Conservation (phyloP, 148 eudicot genomes). For the Rheum nobile region DNA sequence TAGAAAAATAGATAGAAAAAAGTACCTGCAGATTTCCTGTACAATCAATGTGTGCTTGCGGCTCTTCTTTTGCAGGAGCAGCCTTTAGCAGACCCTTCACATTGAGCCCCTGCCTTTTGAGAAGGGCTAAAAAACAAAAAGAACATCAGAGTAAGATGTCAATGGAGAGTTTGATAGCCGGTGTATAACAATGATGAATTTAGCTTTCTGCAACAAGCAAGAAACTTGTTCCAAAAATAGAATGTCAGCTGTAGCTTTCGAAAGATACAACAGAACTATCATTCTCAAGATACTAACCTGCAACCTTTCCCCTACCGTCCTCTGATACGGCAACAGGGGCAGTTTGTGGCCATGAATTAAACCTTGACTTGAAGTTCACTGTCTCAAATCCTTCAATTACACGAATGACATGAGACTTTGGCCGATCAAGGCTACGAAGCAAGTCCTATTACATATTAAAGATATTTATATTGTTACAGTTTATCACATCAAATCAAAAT, state of each 20-base stretch:
- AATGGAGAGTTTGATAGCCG: not conserved
- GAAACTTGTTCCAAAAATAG: not conserved
- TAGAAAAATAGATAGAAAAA: not conserved
- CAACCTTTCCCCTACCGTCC: constrained; percentile 96
- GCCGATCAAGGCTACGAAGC: constrained; percentile 48
- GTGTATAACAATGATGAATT: not conserved
- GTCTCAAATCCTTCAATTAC: constrained; percentile 86
- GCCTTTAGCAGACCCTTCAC: constrained; percentile 93
- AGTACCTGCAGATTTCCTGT: constrained; percentile 92
- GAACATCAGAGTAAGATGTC: not conserved
- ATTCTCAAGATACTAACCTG: constrained; percentile 43
- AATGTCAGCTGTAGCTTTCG: not conserved
- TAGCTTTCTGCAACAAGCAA: not conserved
- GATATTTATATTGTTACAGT: not conserved
- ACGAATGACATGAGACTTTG: constrained; percentile 65
- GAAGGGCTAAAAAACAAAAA: constrained; percentile 53
- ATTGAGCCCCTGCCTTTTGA: constrained; percentile 91
- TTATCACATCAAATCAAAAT: constrained; percentile 1
- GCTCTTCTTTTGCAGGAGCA: constrained; percentile 78
- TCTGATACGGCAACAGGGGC: constrained; percentile 59
- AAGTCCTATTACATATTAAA: constrained; percentile 36
- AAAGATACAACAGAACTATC: not conserved
- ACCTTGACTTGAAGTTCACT: constrained; percentile 54
- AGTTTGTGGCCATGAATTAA: constrained; percentile 72
- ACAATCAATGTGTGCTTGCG: constrained; percentile 78